These are phyloP conservation scores for Microsporum canis DNA, from an alignment of 2,329 filamentous ascomycete species.

Conservation along the genomic window DNA sequence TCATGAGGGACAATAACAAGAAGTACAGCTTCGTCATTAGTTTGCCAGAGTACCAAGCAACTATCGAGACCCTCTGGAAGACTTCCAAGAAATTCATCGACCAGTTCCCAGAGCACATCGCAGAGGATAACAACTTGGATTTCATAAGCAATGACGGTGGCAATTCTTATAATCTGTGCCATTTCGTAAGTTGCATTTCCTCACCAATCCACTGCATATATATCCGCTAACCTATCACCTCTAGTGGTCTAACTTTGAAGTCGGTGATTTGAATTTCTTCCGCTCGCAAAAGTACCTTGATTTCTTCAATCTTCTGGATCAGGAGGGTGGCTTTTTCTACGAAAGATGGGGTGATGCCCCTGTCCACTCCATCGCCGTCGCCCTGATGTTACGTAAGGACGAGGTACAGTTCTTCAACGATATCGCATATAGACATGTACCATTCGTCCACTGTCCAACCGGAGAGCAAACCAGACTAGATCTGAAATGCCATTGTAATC, in stretches of 20 bases:
- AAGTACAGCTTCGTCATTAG: constrained; percentile 97
- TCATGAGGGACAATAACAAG: constrained; percentile 91
- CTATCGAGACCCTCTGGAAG: constrained; percentile 91
- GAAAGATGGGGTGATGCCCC: constrained; percentile 97
- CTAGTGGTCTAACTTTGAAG: constrained; percentile 98
- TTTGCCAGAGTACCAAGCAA: constrained; percentile 92
- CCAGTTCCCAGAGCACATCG: constrained; percentile 78
- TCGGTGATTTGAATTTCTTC: constrained; percentile 88
- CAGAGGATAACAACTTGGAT: constrained; percentile 69
- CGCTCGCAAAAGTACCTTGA: constrained; percentile 79
- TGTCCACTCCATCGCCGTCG: constrained; percentile 92
- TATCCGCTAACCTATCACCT: constrained; percentile 15
- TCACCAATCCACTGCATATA: background rate
- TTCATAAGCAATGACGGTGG: constrained; percentile 89
- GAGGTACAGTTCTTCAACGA: constrained; percentile 99
- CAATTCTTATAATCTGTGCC: constrained; percentile 90
- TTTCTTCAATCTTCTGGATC: constrained; percentile 79
- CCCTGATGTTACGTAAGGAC: constrained; percentile 76
- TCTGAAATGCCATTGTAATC: constrained; percentile 88
- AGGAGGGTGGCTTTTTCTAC: constrained; percentile 95
- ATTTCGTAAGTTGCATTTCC: constrained; percentile 60
- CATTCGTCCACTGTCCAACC: constrained; percentile 95
- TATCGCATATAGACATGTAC: constrained; percentile 95
- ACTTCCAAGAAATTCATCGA: constrained; percentile 90
- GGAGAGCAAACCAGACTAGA: constrained; percentile 73